Base-by-base conservation (phyloP, 495 filamentous ascomycete species). In the Hypoxylon lienhwacheense region DNA sequence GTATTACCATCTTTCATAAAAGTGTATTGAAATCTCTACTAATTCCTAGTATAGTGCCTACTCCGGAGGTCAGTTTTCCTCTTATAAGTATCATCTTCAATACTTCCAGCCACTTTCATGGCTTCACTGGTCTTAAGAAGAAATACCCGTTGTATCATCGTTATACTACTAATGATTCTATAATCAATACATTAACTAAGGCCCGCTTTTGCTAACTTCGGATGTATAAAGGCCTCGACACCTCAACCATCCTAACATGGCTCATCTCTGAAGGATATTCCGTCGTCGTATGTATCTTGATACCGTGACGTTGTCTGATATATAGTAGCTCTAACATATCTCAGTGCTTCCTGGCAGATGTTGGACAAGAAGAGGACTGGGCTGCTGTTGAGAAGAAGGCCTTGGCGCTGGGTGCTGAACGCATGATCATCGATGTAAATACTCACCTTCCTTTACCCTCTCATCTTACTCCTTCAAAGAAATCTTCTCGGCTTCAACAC, bases 401-500 rank as follows among this genome's bases (percentile, higher is more conserved):
- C 1, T 64, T 83, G 59, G 82, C 84, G 70, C 78, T 92, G 53
- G 86, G 86, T 47, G 86, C 86, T 47, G 73, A 74, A 17, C 15
- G 41, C 15, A 45, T 45, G 41, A 20, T 45, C 15, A 45, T 45
- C 8, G 35, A 37, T 20, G 35, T 37, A 37, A 5, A 20, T 37
- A 21, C 10, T 21, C 17, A 16, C 17, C 21, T 37, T 37, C 3
- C 12, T 37, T 21, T 8, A 6, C 17, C 35, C 17, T 20, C n/a
- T 21, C 12, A 15, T 37, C 21, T 21, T 19, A 15, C 15, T 16
- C n/a, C n/a, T n/a, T n/a, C n/a, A n/a, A n/a, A n/a, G n/a, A n/a
- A n/a, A n/a, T n/a, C n/a, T n/a, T n/a, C n/a, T n/a, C n/a, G n/a
- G n/a, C n/a, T n/a, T n/a, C n/a, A n/a, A n/a, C n/a, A n/a, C n/a